Percentiles rank a stretch among this genome's conserved stretches.
phyloP scores from a whole-genome alignment of 2,329 filamentous ascomycete genomes.

The Penicillium palitans region DNA sequence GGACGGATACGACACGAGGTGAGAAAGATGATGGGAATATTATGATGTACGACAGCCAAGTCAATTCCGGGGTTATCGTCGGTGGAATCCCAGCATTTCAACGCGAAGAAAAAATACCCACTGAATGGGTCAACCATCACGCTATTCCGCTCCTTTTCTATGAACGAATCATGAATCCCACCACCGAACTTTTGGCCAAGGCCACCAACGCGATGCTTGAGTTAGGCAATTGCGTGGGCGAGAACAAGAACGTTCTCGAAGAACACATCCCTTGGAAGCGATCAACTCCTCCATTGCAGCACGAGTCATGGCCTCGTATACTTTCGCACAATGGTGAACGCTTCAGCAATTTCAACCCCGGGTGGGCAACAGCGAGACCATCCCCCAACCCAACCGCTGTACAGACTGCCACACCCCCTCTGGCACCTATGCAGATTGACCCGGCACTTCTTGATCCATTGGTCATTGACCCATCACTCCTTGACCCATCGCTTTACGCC shows the following conservation, averaged over 20 bases:
- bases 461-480: conserved; percentile 2
- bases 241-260: background rate
- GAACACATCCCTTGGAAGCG: conserved; percentile 4
- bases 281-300: background rate
- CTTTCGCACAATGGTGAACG: conserved; percentile 1
- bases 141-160: conserved; percentile 36
- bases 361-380: background rate
- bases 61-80: conserved; percentile 29
- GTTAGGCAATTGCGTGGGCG: conserved; percentile 10
- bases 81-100: conserved; percentile 22
- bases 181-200: conserved; percentile 15
- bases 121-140: conserved; percentile 21
- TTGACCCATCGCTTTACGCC: background rate
- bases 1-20: conserved; percentile 32
- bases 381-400: background rate
- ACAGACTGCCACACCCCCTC: background rate
- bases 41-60: conserved; percentile 35
- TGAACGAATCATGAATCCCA: conserved; percentile 35
- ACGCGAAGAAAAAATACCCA: conserved; percentile 27
- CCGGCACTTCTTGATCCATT: conserved; percentile 1
- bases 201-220: conserved; percentile 16
- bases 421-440: background rate
- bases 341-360: conserved; percentile 7
- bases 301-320: conserved; percentile 5
- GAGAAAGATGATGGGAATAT: conserved; percentile 25